These are phyloP conservation scores for Salvia splendens DNA, from an alignment of 257 asterid species.

Conservation along the genomic window DNA sequence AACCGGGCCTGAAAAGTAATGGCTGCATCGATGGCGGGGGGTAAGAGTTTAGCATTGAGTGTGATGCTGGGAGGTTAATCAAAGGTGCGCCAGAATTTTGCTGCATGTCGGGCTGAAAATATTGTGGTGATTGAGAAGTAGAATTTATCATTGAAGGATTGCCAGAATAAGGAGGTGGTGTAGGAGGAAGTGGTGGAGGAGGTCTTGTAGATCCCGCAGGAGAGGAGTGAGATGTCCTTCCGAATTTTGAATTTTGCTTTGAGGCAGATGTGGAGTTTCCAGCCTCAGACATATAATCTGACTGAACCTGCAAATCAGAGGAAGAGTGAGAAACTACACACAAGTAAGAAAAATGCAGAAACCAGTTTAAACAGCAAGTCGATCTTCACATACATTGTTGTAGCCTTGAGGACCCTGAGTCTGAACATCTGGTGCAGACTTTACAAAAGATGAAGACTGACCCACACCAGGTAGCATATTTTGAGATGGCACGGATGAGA, in stretches of 20 bases:
- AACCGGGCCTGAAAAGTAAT: constrained; percentile 59
- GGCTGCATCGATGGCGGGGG: constrained; percentile 60
- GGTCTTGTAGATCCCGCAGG: constrained; percentile 63
- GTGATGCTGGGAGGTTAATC: constrained; percentile 43
- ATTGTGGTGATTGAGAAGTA: constrained; percentile 55
- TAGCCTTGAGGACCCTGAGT: constrained; percentile 54
- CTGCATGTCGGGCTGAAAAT: constrained; percentile 64
- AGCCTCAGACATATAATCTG: constrained; percentile 52
- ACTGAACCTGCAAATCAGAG: constrained; percentile 56
- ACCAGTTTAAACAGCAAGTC: constrained; percentile 20
- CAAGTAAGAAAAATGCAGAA: constrained; percentile 19
- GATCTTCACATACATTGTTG: constrained; percentile 43
- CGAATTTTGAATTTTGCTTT: constrained; percentile 50
- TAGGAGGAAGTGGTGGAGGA: constrained; percentile 82
- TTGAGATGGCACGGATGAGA: constrained; percentile 52
- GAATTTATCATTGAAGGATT: constrained; percentile 48
- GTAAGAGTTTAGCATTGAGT: constrained; percentile 51
- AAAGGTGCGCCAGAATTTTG: constrained; percentile 43
- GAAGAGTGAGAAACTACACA: constrained; percentile 25
- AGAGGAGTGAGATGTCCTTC: constrained; percentile 61
- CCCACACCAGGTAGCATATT: constrained; percentile 45
- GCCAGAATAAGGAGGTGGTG: constrained; percentile 76
- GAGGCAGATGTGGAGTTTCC: constrained; percentile 48
- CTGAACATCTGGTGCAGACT: constrained; percentile 52
- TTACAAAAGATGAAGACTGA: constrained; percentile 52